Base-by-base conservation (phyloP, 148 eudicot species). In the Chenopodium quinoa region DNA sequence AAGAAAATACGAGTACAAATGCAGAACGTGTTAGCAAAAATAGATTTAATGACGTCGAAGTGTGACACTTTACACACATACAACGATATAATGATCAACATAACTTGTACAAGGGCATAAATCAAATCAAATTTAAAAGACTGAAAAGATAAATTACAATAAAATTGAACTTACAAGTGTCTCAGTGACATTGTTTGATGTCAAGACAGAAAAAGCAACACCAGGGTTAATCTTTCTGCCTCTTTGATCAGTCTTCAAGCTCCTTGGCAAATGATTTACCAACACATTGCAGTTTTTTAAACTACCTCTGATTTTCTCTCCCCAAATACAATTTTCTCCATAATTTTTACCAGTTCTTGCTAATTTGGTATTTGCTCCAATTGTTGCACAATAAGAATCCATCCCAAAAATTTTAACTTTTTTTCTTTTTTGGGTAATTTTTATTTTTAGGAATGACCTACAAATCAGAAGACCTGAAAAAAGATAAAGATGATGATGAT, bases 301-400 rank as follows among this genome's bases (percentile, higher is more conserved):
- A 88, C 90, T 86, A 78, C 92, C 92, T 85, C 86, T 87, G 13
- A 83, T 75, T 82, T 73, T 91, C 77, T 91, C 90, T 23, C 98
- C 94, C 83, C 71, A 87, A 81, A 94, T 87, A 52, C 88, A 87
- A 82, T 75, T 78, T 66, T 86, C 91, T 6, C 83, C 86, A 72
- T 71, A 71, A 25, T 47, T 80, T 76, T 40, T 85, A 34, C 74
- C 75, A 44, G 64, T 71, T 79, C 83, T 89, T 81, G 75, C 75
- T 82, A 91, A 75, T 78, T 90, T 88, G 87, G 86, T 47, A 70
- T 69, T 87, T 81, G 89, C 74, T 84, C 87, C 88, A 86, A 90
- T 20, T 50, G 90, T 85, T 50, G 92, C 92, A 87, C 82, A 84
- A 80, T 88, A 91, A 80, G 90, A 85, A 85, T 90, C 97, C 98